phyloP scores from a whole-genome alignment of 768 basidiomycete genomes.

The Exsudoporus frostii region DNA sequence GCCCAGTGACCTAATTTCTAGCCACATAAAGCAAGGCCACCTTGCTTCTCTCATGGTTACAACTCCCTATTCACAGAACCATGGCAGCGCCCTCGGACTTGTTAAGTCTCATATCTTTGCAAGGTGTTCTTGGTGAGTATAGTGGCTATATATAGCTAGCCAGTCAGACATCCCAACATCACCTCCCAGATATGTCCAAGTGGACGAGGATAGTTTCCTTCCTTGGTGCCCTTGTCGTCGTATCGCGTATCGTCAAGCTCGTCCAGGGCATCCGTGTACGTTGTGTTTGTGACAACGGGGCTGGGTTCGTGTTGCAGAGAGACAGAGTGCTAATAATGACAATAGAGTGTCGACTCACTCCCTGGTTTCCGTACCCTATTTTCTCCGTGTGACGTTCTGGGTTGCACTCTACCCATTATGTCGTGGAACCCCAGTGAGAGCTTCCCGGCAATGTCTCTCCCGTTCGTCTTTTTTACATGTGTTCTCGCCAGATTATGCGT shows the following conservation, averaged over 20 bases:
- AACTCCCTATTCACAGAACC: neutral
- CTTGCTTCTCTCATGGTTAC: neutral
- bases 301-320: neutral
- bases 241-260: slow-evolving; percentile 18
- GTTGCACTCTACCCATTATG: slow-evolving; percentile 1
- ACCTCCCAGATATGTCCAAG: neutral
- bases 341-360: slow-evolving; percentile 9
- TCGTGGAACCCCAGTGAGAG: slow-evolving; percentile 21
- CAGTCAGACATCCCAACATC: neutral
- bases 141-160: neutral
- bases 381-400: slow-evolving; percentile 3
- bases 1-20: neutral
- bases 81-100: neutral
- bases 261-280: slow-evolving; percentile 12
- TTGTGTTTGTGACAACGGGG: neutral
- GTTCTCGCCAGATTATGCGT: slow-evolving; percentile 1
- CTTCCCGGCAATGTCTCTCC: neutral
- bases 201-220: neutral
- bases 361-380: slow-evolving; percentile 17
- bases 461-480: neutral
- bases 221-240: slow-evolving; percentile 3
- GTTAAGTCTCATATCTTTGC: neutral
- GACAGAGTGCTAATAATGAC: neutral
- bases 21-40: neutral
- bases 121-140: neutral